A percentile compares a stretch with the other conserved stretches of the same genome.
Evolutionary conservation across 2,329 filamentous ascomycete genomes (phyloP).

Genomic region (Pseudovirgaria hyperparasitica): DNA sequence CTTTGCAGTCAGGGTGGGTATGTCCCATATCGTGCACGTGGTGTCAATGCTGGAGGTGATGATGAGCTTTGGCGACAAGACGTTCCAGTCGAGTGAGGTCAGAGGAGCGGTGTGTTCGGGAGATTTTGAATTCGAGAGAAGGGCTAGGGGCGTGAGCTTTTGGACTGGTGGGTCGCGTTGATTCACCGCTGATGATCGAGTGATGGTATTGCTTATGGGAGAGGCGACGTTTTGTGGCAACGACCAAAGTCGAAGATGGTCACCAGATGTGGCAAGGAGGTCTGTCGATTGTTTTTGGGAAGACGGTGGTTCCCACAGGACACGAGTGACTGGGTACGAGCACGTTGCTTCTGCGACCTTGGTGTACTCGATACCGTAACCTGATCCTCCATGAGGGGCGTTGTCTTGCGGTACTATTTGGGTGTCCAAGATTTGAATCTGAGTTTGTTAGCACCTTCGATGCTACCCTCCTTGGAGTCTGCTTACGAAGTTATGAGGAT

Average conservation of each 20-base stretch:
- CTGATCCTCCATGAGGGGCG: constrained; percentile 55
- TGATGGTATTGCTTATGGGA: constrained; percentile 58
- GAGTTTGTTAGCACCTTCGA: constrained; percentile 7
- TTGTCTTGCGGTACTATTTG: constrained; percentile 59
- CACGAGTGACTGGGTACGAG: constrained; percentile 89
- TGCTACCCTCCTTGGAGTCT: background rate
- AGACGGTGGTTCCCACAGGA: constrained; percentile 91
- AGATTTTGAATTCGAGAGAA: constrained; percentile 95
- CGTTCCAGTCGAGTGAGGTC: constrained; percentile 97
- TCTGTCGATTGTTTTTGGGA: constrained; percentile 93
- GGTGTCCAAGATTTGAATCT: constrained; percentile 96
- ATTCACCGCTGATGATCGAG: constrained; percentile 48
- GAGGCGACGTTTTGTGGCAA: constrained; percentile 45
- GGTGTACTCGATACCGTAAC: constrained; percentile 74
- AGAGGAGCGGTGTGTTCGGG: constrained; percentile 95
- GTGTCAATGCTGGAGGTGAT: constrained; percentile 99
- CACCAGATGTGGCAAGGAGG: constrained; percentile 84
- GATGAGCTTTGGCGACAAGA: constrained; percentile 88
- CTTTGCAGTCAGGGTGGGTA: constrained; percentile 92
- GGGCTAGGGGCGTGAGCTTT: constrained; percentile 82
- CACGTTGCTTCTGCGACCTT: constrained; percentile 95
- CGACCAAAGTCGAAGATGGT: constrained; percentile 89
- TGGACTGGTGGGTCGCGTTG: constrained; percentile 48
- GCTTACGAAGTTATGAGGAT: constrained; percentile 91
- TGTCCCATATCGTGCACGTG: constrained; percentile 99